Conservation (phyloP, 768 basidiomycete species). For the Rhizopogon salebrosus region DNA sequence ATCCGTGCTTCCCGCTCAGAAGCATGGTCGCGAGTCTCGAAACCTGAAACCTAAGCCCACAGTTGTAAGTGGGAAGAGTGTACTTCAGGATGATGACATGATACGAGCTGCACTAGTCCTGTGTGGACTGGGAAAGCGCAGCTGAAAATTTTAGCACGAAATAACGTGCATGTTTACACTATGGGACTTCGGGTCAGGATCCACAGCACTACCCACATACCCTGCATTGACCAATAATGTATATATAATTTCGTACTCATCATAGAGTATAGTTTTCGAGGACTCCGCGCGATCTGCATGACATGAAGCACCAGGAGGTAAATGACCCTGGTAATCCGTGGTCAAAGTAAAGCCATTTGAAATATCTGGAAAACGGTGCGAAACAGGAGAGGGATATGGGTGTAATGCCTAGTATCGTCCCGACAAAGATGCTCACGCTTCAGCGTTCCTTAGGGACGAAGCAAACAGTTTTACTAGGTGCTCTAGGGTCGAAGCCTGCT, state of each 20-base stretch:
- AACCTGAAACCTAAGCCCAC: neutral
- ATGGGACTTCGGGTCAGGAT: neutral
- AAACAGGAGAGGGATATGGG: too few relatives aligned
- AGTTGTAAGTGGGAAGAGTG: constrained; percentile 7
- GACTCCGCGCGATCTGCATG: neutral
- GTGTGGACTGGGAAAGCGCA: constrained; percentile 44
- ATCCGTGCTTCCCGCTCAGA: neutral
- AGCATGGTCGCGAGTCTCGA: constrained; percentile 2
- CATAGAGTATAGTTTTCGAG: neutral
- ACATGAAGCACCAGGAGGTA: neutral
- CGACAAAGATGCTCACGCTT: too few relatives aligned
- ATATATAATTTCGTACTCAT: neutral
- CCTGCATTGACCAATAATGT: constrained; percentile 1
- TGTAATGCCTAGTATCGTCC: too few relatives aligned
- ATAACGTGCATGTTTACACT: neutral
- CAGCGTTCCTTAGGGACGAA: too few relatives aligned
- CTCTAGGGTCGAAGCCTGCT: too few relatives aligned
- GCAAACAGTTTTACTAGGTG: too few relatives aligned
- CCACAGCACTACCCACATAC: neutral
- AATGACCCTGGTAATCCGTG: too few relatives aligned
- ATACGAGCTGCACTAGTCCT: constrained; percentile 67
- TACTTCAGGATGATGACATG: constrained; percentile 53
- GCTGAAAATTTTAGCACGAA: neutral
- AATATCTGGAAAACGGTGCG: neutral
- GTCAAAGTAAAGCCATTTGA: too few relatives aligned